These are phyloP conservation scores for Beauveria scarabaeidicola DNA, from an alignment of 2,329 filamentous ascomycete genomes.

Conservation along the genomic window DNA sequence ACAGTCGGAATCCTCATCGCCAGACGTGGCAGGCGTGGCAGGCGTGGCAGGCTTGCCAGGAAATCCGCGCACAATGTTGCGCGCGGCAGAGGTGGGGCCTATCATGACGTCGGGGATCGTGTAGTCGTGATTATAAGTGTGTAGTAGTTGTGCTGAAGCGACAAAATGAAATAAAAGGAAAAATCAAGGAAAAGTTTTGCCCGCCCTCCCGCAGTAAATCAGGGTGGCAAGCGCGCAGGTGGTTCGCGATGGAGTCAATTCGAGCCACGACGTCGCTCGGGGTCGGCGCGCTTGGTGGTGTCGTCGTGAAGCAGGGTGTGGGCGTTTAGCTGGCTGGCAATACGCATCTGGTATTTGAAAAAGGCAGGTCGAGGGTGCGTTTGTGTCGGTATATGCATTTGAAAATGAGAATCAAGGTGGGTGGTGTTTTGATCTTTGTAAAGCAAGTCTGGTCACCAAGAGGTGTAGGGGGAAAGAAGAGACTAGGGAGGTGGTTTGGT, in stretches of 20 bases:
- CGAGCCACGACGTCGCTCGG: slow-evolving; percentile 50
- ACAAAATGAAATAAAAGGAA: not conserved
- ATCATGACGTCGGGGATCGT: slow-evolving; percentile 29
- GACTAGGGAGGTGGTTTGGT: not conserved
- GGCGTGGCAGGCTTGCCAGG: slow-evolving; percentile 44
- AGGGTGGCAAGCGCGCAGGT: slow-evolving; percentile 10
- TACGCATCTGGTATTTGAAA: slow-evolving; percentile 51
- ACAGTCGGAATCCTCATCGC: slow-evolving; percentile 49
- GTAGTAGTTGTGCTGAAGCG: not conserved
- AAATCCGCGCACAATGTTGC: slow-evolving; percentile 50
- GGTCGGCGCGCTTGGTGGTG: slow-evolving; percentile 46
- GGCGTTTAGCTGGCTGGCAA: slow-evolving; percentile 40
- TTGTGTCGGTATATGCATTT: slow-evolving; percentile 50
- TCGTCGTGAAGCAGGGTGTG: slow-evolving; percentile 35
- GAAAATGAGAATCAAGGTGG: slow-evolving; percentile 20
- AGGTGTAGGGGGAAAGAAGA: slow-evolving; percentile 18
- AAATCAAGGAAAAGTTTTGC: not conserved
- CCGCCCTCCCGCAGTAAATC: not conserved
- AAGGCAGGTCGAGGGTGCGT: slow-evolving; percentile 37
- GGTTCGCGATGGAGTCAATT: slow-evolving; percentile 25
- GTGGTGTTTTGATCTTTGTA: not conserved
- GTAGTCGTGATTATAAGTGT: not conserved
- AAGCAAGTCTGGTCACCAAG: slow-evolving; percentile 17
- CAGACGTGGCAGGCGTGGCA: slow-evolving; percentile 45
- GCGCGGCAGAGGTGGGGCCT: slow-evolving; percentile 38